Evolutionary conservation across 805 yeast genomes (phyloP).

Genomic region (Scheffersomyces amazonensis): DNA sequence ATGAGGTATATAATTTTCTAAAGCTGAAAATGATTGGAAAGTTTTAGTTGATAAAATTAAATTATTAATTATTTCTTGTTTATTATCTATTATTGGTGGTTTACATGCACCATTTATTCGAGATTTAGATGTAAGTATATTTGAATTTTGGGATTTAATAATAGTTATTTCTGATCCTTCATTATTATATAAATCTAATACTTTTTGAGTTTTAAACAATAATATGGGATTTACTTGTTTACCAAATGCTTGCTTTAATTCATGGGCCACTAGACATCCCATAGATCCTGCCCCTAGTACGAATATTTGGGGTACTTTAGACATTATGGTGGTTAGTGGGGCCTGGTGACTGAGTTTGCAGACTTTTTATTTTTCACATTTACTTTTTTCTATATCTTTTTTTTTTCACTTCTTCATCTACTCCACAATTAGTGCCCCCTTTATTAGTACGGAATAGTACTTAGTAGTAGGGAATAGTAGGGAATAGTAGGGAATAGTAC

Average conservation of each 20-base stretch:
- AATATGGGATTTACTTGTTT: slow-evolving; percentile 36
- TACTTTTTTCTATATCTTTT: too few relatives aligned
- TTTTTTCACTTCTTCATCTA: too few relatives aligned
- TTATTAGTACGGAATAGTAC: too few relatives aligned
- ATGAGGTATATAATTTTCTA: slow-evolving; percentile 49
- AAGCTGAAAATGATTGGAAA: slow-evolving; percentile 64
- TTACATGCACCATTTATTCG: slow-evolving; percentile 19
- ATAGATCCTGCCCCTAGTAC: slow-evolving; percentile 54
- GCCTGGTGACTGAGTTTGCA: too few relatives aligned
- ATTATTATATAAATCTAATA: slow-evolving; percentile 38
- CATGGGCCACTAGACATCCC: slow-evolving; percentile 48
- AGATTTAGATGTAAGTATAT: slow-evolving; percentile 10
- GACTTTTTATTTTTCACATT: too few relatives aligned
- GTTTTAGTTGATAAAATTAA: slow-evolving; percentile 80
- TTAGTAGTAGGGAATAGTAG: too few relatives aligned
- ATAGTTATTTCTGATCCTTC: slow-evolving; percentile 37
- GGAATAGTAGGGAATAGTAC: too few relatives aligned
- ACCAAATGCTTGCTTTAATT: slow-evolving; percentile 39
- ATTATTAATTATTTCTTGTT: slow-evolving; percentile 39
- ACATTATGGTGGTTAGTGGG: not conserved
- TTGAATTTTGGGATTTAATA: slow-evolving; percentile 17
- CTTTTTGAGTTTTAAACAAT: slow-evolving; percentile 35
- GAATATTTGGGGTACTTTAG: slow-evolving; percentile 20
- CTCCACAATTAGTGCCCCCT: too few relatives aligned
- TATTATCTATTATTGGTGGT: slow-evolving; percentile 12